Base-by-base conservation (phyloP, 2,329 filamentous ascomycete species). In the Colletotrichum agaves region DNA sequence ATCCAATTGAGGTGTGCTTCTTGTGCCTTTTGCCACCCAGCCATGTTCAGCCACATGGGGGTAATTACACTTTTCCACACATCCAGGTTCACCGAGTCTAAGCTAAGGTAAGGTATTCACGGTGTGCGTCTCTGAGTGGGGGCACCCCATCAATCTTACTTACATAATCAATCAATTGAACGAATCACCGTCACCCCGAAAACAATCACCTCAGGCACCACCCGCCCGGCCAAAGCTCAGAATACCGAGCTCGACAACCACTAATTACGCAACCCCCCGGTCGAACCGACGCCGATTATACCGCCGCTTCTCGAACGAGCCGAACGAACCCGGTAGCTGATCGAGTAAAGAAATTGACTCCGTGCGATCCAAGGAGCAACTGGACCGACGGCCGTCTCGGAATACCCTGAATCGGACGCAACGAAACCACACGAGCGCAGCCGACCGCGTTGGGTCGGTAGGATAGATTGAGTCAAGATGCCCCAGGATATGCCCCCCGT, bases 401-500 rank as follows among this genome's bases (percentile, higher is more conserved):
- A n/a, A 53, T 21, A 39, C 23, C 43, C 8, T n/a, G 1, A 63
- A 31, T 33, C 43, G 2, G 47, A 57, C 13, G 19, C 37, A 12
- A 35, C 15, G 27, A 12, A 44, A 35, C 50, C 33, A 35, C 19
- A 37, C 49, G 56, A 67, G 37, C 66, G 63, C 55, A 67, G 63
- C 62, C 71, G 65, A 67, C 63, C 61, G 63, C 50, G 53, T 33
- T 41, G 41, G 55, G 56, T 68, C 65, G 61, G 65, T 65, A 60
- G 47, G 61, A 72, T 69, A 71, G 63, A 71, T 57, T 69, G 63
- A 77, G 75, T 80, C 85, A 90, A 72, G 78, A 98, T 98, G 95
- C 90, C 92, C 85, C 94, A 98, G 88, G 96, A 99, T 87, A 93
- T 99, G 89, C 96, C 96, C 85, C 96, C 96, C 75, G 81, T 83